These are phyloP conservation scores for Aureobasidium vineae DNA, from an alignment of 2,329 filamentous ascomycete genomes.

Conservation along the genomic window DNA sequence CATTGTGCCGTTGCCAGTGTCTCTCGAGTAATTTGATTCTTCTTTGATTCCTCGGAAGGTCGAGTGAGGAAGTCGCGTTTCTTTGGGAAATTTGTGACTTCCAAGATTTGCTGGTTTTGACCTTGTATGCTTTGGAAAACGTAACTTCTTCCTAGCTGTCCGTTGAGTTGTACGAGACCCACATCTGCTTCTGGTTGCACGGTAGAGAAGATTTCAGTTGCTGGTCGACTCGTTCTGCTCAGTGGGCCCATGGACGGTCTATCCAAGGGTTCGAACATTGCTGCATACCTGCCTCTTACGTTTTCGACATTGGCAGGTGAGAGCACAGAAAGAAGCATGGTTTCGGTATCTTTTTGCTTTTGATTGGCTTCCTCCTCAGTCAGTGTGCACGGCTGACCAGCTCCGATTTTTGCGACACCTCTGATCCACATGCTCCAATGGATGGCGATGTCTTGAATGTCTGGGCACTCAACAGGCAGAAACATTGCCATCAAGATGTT, in stretches of 20 bases:
- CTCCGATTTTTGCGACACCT: slow-evolving; percentile 1
- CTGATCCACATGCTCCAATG: slow-evolving; percentile 32
- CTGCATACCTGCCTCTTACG: slow-evolving; percentile 17
- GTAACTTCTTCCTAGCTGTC: slow-evolving; percentile 29
- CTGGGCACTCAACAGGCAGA: slow-evolving; percentile 28
- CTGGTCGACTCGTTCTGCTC: neutral
- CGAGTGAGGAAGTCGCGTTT: slow-evolving; percentile 60
- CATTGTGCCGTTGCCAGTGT: slow-evolving; percentile 50
- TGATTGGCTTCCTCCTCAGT: neutral
- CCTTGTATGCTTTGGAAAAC: slow-evolving; percentile 28
- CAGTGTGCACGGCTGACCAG: neutral
- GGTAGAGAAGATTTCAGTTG: neutral
- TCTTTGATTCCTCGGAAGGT: slow-evolving; percentile 19
- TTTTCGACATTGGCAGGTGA: neutral
- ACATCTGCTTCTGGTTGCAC: neutral
- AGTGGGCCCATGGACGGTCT: neutral
- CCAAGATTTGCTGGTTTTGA: slow-evolving; percentile 4
- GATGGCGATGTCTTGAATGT: slow-evolving; percentile 28
- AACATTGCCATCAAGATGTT: slow-evolving; percentile 29
- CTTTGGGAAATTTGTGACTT: slow-evolving; percentile 49
- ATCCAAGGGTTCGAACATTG: slow-evolving; percentile 14
- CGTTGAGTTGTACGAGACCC: slow-evolving; percentile 30
- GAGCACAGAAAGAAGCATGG: slow-evolving; percentile 6
- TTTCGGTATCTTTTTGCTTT: slow-evolving; percentile 16
- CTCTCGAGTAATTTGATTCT: slow-evolving; percentile 2